phyloP scores from a whole-genome alignment of 108 stramenopile genomes.

The Discostella stelligeroides region DNA sequence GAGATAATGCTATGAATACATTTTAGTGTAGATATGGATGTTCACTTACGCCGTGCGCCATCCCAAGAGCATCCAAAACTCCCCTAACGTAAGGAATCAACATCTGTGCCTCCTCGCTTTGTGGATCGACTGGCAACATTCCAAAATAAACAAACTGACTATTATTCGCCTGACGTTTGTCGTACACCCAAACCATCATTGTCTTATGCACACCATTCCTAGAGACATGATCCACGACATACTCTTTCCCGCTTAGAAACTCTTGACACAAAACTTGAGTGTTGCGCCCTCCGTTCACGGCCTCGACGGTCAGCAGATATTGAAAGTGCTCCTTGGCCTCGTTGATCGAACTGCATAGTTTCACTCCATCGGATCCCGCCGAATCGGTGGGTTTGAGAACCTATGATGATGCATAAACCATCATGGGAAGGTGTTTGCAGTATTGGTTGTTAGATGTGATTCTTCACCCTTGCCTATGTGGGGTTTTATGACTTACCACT shows the following conservation, averaged over 20 bases:
- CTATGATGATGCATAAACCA: background rate
- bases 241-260: slow-evolving; percentile 88
- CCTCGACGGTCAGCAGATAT: slow-evolving; percentile 82
- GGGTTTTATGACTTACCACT: slow-evolving; percentile 61
- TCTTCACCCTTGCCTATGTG: too few relatives aligned
- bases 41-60: slow-evolving; percentile 48
- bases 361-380: slow-evolving; percentile 95
- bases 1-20: slow-evolving; percentile 32
- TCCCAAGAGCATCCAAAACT: slow-evolving; percentile 82
- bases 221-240: slow-evolving; percentile 89
- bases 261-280: slow-evolving; percentile 90
- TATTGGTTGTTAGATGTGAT: too few relatives aligned
- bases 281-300: slow-evolving; percentile 87
- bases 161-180: slow-evolving; percentile 87
- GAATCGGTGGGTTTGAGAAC: slow-evolving; percentile 93
- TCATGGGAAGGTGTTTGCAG: background rate
- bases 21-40: background rate
- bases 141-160: slow-evolving; percentile 72
- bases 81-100: slow-evolving; percentile 83
- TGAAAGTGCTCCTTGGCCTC: slow-evolving; percentile 91
- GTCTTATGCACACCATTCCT: slow-evolving; percentile 90
- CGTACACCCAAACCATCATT: slow-evolving; percentile 92
- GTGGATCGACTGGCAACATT: slow-evolving; percentile 59
- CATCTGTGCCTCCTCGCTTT: slow-evolving; percentile 76
- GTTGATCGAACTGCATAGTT: slow-evolving; percentile 81